Conservation (phyloP, 192 early-diverging fungal species). For the Rhizophlyctis rosea region DNA sequence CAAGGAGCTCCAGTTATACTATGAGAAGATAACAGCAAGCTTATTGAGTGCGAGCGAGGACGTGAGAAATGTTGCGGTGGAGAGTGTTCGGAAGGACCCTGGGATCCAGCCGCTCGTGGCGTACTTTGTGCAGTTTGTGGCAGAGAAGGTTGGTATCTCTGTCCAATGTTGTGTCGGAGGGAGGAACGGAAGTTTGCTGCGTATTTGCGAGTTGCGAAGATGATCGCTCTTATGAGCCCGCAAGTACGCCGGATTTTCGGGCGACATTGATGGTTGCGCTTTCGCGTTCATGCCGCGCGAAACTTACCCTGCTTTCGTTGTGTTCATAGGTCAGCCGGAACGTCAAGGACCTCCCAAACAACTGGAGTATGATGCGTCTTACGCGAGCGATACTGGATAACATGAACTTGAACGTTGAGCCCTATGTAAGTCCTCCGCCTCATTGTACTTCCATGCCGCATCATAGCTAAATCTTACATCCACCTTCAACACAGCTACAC, state of each 20-base stretch:
- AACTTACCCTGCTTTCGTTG: background rate
- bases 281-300: background rate
- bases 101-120: slow-evolving; percentile 93
- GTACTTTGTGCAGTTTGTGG: slow-evolving; percentile 91
- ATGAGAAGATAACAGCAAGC: slow-evolving; percentile 83
- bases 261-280: no score
- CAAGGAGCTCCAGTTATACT: slow-evolving; percentile 91
- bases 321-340: slow-evolving; percentile 67
- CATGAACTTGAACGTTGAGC: slow-evolving; percentile 86
- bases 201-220: no score
- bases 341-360: slow-evolving; percentile 65
- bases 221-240: no score
- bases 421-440: slow-evolving; percentile 68
- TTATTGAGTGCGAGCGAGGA: slow-evolving; percentile 66
- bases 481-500: slow-evolving; percentile 64
- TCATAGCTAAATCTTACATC: background rate
- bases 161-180: no score
- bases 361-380: slow-evolving; percentile 77
- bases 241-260: no score
- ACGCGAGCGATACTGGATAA: slow-evolving; percentile 80
- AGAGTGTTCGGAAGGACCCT: slow-evolving; percentile 82
- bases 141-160: slow-evolving; percentile 64
- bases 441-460: background rate
- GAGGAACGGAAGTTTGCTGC: no score
- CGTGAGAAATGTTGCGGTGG: slow-evolving; percentile 71